Conservation (phyloP, 805 yeast species). For the Metschnikowia sp. region DNA sequence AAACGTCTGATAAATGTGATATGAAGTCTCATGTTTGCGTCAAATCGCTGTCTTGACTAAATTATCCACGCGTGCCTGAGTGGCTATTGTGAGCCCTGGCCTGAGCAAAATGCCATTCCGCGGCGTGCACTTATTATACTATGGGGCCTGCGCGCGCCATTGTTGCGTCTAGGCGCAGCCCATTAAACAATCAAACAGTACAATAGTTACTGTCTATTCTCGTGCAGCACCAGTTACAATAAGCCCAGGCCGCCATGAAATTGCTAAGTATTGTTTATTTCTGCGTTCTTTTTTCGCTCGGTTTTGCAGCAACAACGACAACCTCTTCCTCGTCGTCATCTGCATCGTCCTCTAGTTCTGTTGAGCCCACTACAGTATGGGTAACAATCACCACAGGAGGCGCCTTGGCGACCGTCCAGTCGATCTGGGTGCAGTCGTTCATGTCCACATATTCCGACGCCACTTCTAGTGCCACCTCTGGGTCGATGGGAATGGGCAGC, state of each 20-base stretch:
- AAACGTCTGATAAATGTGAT: too few species aligned
- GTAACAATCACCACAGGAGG: constrained; percentile 35
- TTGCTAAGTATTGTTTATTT: constrained; percentile 6
- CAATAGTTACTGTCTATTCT: too few species aligned
- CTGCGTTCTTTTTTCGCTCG: constrained; percentile 9
- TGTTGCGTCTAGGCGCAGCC: too few species aligned
- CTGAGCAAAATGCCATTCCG: too few species aligned
- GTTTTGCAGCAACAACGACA: constrained; percentile 10
- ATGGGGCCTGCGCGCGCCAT: too few species aligned
- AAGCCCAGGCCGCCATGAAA: constrained; percentile 4
- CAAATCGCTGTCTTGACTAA: too few species aligned
- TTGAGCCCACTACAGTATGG: constrained; percentile 30
- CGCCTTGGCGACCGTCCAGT: constrained; percentile 21
- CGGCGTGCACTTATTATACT: too few species aligned
- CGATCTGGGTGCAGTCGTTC: constrained; percentile 27
- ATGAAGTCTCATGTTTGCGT: too few species aligned
- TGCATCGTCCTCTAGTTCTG: constrained; percentile 1
- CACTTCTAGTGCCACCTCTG: constrained; percentile 21
- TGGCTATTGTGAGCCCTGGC: too few species aligned
- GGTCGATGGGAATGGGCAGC: constrained; percentile 31
- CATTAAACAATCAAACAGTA: too few species aligned
- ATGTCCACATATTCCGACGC: constrained; percentile 21
- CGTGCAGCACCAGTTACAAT: too few species aligned
- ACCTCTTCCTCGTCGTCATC: constrained; percentile 7
- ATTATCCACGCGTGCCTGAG: too few species aligned